Conservation (phyloP, 176 grass and related monocot genomes). For the Urochloa ruziziensis region DNA sequence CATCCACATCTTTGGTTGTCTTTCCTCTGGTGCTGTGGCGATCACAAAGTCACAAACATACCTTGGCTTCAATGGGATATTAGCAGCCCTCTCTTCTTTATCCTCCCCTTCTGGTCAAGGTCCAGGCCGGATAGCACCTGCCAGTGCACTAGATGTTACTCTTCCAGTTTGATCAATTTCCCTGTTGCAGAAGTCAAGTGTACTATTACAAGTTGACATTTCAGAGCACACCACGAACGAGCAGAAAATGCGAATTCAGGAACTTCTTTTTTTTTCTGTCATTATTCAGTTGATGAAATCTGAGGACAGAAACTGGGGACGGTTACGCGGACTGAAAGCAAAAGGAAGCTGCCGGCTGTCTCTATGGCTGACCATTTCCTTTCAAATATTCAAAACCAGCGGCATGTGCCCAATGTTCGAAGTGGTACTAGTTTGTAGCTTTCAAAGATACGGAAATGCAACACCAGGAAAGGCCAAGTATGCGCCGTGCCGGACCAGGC, state of each 20-base stretch:
- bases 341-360: neutral
- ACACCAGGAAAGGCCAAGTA: neutral
- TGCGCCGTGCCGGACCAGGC: conserved; percentile 18
- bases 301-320: neutral
- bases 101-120: conserved; percentile 10
- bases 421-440: neutral
- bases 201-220: neutral
- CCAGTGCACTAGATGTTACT: neutral
- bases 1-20: conserved; percentile 33
- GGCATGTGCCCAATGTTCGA: neutral
- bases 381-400: conserved; percentile 28
- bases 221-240: neutral
- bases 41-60: neutral
- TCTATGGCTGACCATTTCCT: conserved; percentile 7
- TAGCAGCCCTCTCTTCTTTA: neutral
- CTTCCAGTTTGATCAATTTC: neutral
- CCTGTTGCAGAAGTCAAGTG: neutral
- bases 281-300: neutral
- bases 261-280: neutral
- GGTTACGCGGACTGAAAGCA: neutral
- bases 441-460: neutral
- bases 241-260: neutral
- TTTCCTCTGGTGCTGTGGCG: neutral
- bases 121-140: neutral
- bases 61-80: neutral